Evolutionary conservation across 192 early-diverging fungal genomes (phyloP).

Genomic region (Coemansia sp.): DNA sequence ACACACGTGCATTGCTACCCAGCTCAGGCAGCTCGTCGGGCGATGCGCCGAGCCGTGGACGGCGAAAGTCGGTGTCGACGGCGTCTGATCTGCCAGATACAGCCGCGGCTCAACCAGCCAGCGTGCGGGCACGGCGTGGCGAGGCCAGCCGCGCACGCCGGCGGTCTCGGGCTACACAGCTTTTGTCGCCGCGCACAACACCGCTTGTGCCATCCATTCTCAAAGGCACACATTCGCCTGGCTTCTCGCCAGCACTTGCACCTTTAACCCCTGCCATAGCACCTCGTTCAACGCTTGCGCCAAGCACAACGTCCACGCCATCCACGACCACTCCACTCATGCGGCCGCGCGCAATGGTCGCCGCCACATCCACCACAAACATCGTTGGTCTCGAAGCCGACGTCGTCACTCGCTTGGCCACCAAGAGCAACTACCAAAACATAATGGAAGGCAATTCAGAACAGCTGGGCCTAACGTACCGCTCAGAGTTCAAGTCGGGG

Average conservation of each 20-base stretch:
- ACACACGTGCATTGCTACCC: background rate
- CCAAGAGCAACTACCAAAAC: slow-evolving; percentile 84
- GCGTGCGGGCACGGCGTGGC: slow-evolving; percentile 10
- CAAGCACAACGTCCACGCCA: background rate
- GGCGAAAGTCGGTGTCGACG: slow-evolving; percentile 5
- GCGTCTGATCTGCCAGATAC: background rate
- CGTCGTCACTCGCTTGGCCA: slow-evolving; percentile 56
- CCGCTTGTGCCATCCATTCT: slow-evolving; percentile 42
- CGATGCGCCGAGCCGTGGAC: background rate
- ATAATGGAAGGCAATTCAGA: slow-evolving; percentile 84
- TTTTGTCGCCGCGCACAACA: slow-evolving; percentile 39
- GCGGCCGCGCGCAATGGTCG: slow-evolving; percentile 13
- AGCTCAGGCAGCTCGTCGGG: background rate
- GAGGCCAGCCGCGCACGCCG: slow-evolving; percentile 5
- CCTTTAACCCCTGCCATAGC: slow-evolving; percentile 16
- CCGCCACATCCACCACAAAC: slow-evolving; percentile 45
- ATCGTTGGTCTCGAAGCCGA: slow-evolving; percentile 42
- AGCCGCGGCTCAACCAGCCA: background rate
- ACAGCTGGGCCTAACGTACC: slow-evolving; percentile 74
- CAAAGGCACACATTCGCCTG: slow-evolving; percentile 4
- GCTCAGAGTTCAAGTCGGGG: slow-evolving; percentile 71
- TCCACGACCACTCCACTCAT: slow-evolving; percentile 21
- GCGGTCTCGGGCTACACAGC: slow-evolving; percentile 18
- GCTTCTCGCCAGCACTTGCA: slow-evolving; percentile 10
- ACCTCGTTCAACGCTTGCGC: background rate